phyloP scores from a whole-genome alignment of 1,284 basidiomycete species.

The Prillingera fragicola region DNA sequence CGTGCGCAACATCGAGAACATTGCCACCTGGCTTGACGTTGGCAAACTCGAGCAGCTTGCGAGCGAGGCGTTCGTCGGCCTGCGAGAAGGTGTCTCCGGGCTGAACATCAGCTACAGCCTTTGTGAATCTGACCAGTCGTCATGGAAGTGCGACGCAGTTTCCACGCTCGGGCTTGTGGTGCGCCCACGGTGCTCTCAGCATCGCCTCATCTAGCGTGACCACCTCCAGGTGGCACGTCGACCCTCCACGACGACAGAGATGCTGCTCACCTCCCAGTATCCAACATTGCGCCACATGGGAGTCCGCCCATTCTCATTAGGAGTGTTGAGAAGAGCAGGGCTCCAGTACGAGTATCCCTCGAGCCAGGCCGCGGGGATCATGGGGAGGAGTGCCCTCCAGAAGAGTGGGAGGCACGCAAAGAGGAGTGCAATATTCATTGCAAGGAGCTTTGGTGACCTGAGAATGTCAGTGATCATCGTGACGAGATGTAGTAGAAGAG shows the following conservation, averaged over 20 bases:
- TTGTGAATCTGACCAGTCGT: no score
- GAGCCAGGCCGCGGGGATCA: slow-evolving; percentile 25
- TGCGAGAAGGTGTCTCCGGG: slow-evolving; percentile 53
- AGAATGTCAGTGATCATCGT: no score
- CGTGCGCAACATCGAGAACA: slow-evolving; percentile 65
- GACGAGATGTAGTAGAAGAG: no score
- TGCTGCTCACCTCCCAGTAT: slow-evolving; percentile 35
- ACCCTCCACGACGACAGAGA: background rate
- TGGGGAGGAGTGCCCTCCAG: slow-evolving; percentile 19
- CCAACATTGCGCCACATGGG: slow-evolving; percentile 42
- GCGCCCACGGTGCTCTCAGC: no score
- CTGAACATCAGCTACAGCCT: no score
- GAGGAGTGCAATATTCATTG: slow-evolving; percentile 17
- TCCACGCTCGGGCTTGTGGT: no score
- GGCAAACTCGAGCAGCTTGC: slow-evolving; percentile 54
- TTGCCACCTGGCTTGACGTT: slow-evolving; percentile 45
- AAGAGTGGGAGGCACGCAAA: slow-evolving; percentile 26
- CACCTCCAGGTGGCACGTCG: no score
- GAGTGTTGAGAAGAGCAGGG: slow-evolving; percentile 24
- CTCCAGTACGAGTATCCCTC: slow-evolving; percentile 39
- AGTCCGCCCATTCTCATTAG: slow-evolving; percentile 8
- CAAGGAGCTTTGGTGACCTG: no score
- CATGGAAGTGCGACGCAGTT: no score
- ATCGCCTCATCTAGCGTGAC: no score
- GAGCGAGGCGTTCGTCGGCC: slow-evolving; percentile 60